These are phyloP conservation scores for Rhodotorula sp. DNA, from an alignment of 1,284 basidiomycete genomes.

Conservation along the genomic window DNA sequence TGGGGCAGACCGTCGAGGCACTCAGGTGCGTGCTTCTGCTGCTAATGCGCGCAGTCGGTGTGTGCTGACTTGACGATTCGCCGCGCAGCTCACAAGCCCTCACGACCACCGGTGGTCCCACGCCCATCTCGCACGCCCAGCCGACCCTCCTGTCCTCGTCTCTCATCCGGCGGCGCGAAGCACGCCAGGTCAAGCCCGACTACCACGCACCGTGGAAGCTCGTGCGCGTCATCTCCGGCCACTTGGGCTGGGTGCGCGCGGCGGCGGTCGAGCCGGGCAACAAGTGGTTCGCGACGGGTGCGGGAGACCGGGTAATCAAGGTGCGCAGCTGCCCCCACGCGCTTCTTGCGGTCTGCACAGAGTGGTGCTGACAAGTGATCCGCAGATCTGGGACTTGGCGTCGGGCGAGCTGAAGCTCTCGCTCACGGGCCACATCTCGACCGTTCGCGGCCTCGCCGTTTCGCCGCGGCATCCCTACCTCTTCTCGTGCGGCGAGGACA, in stretches of 20 bases:
- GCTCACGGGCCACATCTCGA: constrained; percentile 95
- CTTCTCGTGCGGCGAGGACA: constrained; percentile 97
- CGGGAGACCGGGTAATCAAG: constrained; percentile 96
- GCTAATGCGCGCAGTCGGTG: too few relatives aligned
- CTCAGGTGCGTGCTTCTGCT: constrained; percentile 9
- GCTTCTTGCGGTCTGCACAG: rapidly evolving
- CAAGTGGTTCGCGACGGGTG: constrained; percentile 97
- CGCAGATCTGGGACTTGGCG: constrained; percentile 91
- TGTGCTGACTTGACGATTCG: not conserved
- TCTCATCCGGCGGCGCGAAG: constrained; percentile 84
- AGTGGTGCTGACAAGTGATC: not conserved
- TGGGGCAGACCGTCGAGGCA: constrained; percentile 31
- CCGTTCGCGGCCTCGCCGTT: constrained; percentile 90
- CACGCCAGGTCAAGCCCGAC: constrained; percentile 85
- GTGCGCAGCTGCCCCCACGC: constrained; percentile 38
- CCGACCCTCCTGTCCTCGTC: constrained; percentile 70
- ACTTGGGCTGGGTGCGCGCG: constrained; percentile 97
- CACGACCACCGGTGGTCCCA: constrained; percentile 18
- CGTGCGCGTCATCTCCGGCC: constrained; percentile 92
- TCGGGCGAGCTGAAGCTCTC: constrained; percentile 92
- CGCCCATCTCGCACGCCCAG: constrained; percentile 41
- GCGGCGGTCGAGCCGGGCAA: constrained; percentile 96
- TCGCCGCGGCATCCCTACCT: constrained; percentile 92
- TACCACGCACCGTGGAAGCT: constrained; percentile 98
- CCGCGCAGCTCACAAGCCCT: constrained; percentile 33